Conservation (phyloP, 305 asterid species). For the Ruellia speciosa region DNA sequence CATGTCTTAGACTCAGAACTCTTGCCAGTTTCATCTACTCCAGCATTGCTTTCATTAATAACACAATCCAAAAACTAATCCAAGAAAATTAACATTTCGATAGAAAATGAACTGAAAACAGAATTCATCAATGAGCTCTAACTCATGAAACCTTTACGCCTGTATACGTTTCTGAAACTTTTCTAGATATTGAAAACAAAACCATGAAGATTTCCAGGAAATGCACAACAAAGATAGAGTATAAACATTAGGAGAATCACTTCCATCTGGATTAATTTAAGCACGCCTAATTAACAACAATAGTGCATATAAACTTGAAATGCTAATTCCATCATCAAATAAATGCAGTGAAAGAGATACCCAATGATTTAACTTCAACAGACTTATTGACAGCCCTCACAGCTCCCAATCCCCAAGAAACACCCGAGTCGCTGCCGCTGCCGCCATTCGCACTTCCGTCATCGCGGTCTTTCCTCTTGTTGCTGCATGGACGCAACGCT, state of each 20-base stretch:
- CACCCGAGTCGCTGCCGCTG: too few species aligned
- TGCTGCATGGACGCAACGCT: conserved; percentile 31
- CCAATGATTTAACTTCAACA: conserved; percentile 26
- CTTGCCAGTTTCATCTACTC: conserved; percentile 27
- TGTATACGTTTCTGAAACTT: too few species aligned
- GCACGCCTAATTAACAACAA: not conserved
- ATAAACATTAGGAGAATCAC: too few species aligned
- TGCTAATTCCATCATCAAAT: too few species aligned
- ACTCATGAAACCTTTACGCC: too few species aligned
- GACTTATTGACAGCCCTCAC: conserved; percentile 20
- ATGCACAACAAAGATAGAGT: too few species aligned
- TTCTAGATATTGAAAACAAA: too few species aligned
- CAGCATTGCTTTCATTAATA: conserved; percentile 13
- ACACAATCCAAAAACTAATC: conserved; percentile 5
- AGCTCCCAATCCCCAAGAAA: not conserved
- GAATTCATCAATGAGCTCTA: not conserved
- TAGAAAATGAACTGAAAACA: not conserved
- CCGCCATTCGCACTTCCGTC: conserved; percentile 22
- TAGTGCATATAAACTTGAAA: not conserved
- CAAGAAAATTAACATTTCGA: not conserved
- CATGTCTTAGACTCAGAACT: conserved; percentile 28
- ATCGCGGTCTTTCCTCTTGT: conserved; percentile 53
- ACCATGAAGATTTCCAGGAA: too few species aligned
- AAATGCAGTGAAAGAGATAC: conserved; percentile 25
- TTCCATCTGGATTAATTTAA: too few species aligned